Conservation (phyloP, 2,329 filamentous ascomycete genomes). For the Capronia coronata region DNA sequence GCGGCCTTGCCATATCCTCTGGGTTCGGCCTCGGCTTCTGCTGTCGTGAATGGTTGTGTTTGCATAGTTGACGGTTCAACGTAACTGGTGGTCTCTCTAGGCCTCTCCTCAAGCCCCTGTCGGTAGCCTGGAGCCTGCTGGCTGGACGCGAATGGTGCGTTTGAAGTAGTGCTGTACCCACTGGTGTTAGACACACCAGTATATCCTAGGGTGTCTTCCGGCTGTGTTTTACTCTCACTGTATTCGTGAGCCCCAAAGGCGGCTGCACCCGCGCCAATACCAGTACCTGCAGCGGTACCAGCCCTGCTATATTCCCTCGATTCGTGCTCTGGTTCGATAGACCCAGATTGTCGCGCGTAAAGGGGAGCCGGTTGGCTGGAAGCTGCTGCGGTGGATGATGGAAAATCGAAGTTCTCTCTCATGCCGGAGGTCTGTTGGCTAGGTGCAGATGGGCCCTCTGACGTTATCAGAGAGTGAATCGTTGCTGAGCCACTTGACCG, state of each 20-base stretch:
- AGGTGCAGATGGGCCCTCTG: not conserved
- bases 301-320: not conserved
- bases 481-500: not conserved
- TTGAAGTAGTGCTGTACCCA: not conserved
- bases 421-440: not conserved
- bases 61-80: not conserved
- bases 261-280: not conserved
- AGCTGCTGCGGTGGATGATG: not conserved
- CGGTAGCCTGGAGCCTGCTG: too few species aligned
- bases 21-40: conserved; percentile 2
- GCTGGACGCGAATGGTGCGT: not conserved
- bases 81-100: not conserved
- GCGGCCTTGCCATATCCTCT: conserved; percentile 17
- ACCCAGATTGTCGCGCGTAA: not conserved
- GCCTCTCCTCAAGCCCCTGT: not conserved
- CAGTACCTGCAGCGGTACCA: not conserved
- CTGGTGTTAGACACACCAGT: not conserved
- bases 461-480: not conserved
- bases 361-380: not conserved
- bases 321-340: not conserved
- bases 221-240: not conserved
- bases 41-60: not conserved
- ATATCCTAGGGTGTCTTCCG: not conserved
- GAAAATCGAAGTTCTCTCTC: not conserved
- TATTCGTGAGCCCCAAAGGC: not conserved